Conservation (phyloP, 768 basidiomycete genomes). For the Cyathus striatus region DNA sequence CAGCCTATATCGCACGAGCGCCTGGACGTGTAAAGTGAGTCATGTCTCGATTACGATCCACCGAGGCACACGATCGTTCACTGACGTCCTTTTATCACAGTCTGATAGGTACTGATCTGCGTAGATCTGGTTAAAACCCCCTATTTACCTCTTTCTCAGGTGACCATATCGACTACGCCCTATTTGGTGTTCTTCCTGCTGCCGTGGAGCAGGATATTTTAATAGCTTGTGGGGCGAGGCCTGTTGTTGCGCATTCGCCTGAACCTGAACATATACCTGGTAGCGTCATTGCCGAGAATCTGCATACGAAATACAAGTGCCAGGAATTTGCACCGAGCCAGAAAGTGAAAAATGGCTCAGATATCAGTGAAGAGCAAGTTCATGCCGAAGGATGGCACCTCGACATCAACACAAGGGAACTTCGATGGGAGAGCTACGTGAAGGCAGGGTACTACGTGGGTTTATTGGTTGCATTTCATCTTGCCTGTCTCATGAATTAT, state of each 20-base stretch:
- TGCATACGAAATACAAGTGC: slow-evolving; percentile 52
- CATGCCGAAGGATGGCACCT: slow-evolving; percentile 60
- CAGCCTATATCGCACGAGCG: slow-evolving; percentile 68
- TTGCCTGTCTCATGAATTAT: too few species aligned
- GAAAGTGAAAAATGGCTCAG: slow-evolving; percentile 15
- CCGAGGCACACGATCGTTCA: too few species aligned
- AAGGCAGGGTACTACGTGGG: slow-evolving; percentile 81
- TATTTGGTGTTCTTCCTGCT: slow-evolving; percentile 82
- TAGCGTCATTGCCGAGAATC: slow-evolving; percentile 57
- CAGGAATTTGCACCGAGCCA: slow-evolving; percentile 54
- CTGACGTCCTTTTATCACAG: slow-evolving; percentile 14
- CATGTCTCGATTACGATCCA: not conserved
- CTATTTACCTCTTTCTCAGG: slow-evolving; percentile 33
- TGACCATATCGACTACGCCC: slow-evolving; percentile 80
- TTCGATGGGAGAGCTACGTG: slow-evolving; percentile 85
- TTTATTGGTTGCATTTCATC: too few species aligned
- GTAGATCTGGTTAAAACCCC: slow-evolving; percentile 2
- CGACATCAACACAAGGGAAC: slow-evolving; percentile 63
- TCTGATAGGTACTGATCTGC: slow-evolving; percentile 32
- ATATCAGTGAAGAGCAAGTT: slow-evolving; percentile 31
- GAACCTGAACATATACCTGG: slow-evolving; percentile 31
- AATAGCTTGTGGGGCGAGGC: slow-evolving; percentile 63
- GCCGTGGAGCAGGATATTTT: slow-evolving; percentile 83
- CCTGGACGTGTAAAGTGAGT: slow-evolving; percentile 79
- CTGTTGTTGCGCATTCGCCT: slow-evolving; percentile 11